A percentile compares a stretch with the other conserved stretches of the same genome.
Conservation (phyloP, 2,329 filamentous ascomycete species). For the Paecilomyces sp. region DNA sequence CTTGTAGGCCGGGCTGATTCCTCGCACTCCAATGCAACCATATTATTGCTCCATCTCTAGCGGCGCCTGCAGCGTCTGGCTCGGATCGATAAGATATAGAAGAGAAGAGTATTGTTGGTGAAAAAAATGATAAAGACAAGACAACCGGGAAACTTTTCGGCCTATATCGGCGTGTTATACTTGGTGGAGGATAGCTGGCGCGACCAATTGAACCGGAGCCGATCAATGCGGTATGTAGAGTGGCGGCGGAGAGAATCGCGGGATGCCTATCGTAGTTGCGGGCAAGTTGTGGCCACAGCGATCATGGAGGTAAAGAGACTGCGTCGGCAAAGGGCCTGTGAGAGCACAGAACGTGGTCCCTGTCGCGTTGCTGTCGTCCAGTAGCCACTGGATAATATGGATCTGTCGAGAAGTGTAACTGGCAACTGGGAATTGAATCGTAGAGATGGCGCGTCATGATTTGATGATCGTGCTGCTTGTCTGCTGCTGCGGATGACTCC, state of each 20-base stretch:
- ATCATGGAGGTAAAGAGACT: constrained; percentile 5
- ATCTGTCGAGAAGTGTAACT: constrained; percentile 2
- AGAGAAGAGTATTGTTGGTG: neutral
- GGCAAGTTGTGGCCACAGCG: neutral
- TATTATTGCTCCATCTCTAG: neutral
- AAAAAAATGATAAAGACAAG: neutral
- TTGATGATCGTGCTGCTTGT: constrained; percentile 5
- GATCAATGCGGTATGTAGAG: neutral
- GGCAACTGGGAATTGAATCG: constrained; percentile 2
- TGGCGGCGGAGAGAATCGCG: constrained; percentile 3
- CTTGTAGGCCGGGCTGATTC: neutral
- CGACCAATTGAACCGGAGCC: neutral
- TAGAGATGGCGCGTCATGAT: constrained; percentile 7
- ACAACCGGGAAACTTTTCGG: neutral
- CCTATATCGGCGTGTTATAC: neutral
- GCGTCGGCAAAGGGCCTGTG: neutral
- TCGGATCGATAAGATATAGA: neutral
- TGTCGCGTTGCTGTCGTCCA: neutral
- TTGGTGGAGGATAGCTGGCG: neutral
- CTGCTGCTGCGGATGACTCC: constrained; percentile 1
- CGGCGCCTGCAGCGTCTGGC: neutral
- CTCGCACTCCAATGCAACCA: neutral
- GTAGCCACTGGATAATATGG: neutral
- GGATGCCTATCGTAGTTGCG: neutral
- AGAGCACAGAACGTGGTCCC: neutral